Evolutionary conservation across 257 asterid genomes (phyloP).

Genomic region (Echites panduratus): DNA sequence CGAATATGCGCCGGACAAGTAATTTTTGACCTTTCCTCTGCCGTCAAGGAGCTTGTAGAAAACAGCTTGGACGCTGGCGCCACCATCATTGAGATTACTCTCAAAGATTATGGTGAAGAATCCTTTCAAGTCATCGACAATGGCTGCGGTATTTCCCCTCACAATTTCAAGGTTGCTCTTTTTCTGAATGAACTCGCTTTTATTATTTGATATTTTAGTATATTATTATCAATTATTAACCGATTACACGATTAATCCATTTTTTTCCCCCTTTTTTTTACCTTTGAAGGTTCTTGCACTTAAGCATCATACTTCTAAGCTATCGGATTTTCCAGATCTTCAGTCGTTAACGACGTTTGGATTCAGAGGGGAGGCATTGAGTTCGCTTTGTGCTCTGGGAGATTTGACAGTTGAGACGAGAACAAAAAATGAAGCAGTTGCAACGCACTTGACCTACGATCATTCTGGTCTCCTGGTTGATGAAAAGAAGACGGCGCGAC

Average conservation of each 20-base stretch:
- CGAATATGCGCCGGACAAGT: conserved; percentile 91
- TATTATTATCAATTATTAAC: not conserved
- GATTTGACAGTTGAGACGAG: conserved; percentile 85
- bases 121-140: conserved; percentile 90
- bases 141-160: conserved; percentile 80
- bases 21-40: conserved; percentile 84
- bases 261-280: not conserved
- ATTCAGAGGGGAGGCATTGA: conserved; percentile 99
- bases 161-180: conserved; percentile 57
- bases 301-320: conserved; percentile 93
- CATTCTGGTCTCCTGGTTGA: conserved; percentile 54
- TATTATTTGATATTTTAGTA: not conserved
- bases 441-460: conserved; percentile 79
- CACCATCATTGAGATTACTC: conserved; percentile 69
- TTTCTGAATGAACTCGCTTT: not conserved
- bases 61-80: conserved; percentile 98
- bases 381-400: conserved; percentile 80
- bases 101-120: conserved; percentile 73
- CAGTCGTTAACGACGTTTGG: conserved; percentile 77
- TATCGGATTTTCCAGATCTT: conserved; percentile 79
- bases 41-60: conserved; percentile 97
- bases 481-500: conserved; percentile 87
- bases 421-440: conserved; percentile 69
- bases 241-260: not conserved
- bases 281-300: conserved; percentile 59